Conservation (phyloP, 768 basidiomycete genomes). For the Mycena filopes region DNA sequence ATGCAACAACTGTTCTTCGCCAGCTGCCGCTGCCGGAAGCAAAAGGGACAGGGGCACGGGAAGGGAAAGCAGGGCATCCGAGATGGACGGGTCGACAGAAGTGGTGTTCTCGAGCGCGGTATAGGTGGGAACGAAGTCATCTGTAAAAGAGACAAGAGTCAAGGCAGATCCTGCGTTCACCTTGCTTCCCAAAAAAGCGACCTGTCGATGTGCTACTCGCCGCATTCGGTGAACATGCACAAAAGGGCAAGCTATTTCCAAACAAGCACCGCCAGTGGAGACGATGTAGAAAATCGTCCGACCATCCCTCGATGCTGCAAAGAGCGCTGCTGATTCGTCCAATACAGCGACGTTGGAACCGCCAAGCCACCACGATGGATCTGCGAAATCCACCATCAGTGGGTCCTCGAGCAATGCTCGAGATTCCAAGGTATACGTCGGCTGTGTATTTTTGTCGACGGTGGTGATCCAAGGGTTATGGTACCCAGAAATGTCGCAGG, state of each 20-base stretch:
- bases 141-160: slow-evolving; percentile 3
- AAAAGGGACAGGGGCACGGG: slow-evolving; percentile 30
- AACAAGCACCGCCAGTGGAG: slow-evolving; percentile 35
- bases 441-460: not conserved
- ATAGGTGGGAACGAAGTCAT: not conserved
- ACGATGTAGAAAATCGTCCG: slow-evolving; percentile 43
- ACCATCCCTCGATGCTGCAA: slow-evolving; percentile 44
- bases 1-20: slow-evolving; percentile 47
- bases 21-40: not conserved
- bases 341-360: slow-evolving; percentile 18
- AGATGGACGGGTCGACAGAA: slow-evolving; percentile 34
- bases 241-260: slow-evolving; percentile 42
- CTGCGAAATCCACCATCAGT: slow-evolving; percentile 37
- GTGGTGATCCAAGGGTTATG: slow-evolving; percentile 57
- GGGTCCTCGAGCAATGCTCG: not conserved
- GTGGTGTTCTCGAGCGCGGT: not conserved
- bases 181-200: slow-evolving; percentile 45
- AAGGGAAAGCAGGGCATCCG: slow-evolving; percentile 33
- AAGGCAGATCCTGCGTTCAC: slow-evolving; percentile 37
- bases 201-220: slow-evolving; percentile 34
- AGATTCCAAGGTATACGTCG: slow-evolving; percentile 40
- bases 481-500: slow-evolving; percentile 62
- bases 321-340: slow-evolving; percentile 14
- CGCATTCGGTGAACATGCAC: slow-evolving; percentile 40
- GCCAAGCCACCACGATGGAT: slow-evolving; percentile 21